Base-by-base conservation (phyloP, 768 basidiomycete species). In the Collybiopsis luxurians region DNA sequence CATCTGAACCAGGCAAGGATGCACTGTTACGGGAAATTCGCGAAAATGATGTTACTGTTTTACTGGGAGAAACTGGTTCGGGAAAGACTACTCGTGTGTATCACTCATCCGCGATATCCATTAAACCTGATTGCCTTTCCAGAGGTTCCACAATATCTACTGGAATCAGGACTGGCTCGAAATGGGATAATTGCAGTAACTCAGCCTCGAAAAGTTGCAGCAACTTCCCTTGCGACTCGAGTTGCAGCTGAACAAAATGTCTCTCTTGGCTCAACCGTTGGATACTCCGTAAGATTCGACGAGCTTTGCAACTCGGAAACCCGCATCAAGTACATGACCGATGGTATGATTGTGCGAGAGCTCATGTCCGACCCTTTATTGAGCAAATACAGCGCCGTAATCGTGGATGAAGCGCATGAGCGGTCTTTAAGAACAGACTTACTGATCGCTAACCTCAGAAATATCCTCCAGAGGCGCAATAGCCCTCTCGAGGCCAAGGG, bases 351-450 rank as follows among this genome's bases (percentile, higher is more conserved):
- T 61, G 88, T 95, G 42, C 84, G 95, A 42, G 97, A 99, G 77
- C 82, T 95, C 49, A 79, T 95, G 59, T 83, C 82, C 42, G 93
- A 95, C 67, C 77, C 84, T 15, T 68, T 88, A 30, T 77, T 98
- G 45, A 85, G 84, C 53, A 79, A 79, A 57, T 99, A 98, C 72
- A 89, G 90, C 66, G 84, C 95, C 28, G 79, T 99, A 52, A 79
- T 98, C 56, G 86, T 99, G 42, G 97, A 99, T 64, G 97, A 99
- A 69, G 97, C 97, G 0, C 97, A 99, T 71, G 97, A 99, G 68
- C 83, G 97, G 56, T 96, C 94, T 0, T 74, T 99, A 27, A 83
- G 95, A 39, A 99, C 97, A 5, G 97, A 99, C 70, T 76, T 99
- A 51, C 77, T 98, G n/a, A 81, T 98, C 39, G 87, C 95, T 1